phyloP scores from a whole-genome alignment of 208 protist species.

The Tritrichomonas foetus region DNA sequence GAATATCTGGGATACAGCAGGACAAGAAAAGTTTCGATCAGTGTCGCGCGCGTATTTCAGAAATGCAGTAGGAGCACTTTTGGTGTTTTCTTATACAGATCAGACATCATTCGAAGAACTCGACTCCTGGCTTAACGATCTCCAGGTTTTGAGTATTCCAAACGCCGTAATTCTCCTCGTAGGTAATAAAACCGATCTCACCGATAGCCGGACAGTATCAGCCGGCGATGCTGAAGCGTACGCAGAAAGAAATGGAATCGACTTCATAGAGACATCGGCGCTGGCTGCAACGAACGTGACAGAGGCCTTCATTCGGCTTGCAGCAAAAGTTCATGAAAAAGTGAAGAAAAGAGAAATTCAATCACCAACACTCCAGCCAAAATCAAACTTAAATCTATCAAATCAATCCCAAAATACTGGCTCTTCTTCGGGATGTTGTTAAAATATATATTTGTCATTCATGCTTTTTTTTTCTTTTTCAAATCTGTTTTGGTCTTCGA shows the following conservation, averaged over 20 bases:
- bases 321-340: background rate
- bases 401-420: too few relatives aligned
- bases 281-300: background rate
- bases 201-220: background rate
- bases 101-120: background rate
- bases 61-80: background rate
- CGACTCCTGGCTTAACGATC: background rate
- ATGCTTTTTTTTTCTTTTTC: too few relatives aligned
- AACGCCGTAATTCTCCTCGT: background rate
- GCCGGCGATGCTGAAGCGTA: background rate
- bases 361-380: too few relatives aligned
- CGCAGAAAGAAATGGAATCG: background rate
- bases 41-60: background rate
- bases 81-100: background rate
- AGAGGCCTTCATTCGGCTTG: background rate
- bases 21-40: background rate
- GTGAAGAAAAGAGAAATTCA: background rate
- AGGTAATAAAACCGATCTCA: background rate
- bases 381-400: too few relatives aligned
- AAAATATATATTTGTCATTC: too few relatives aligned
- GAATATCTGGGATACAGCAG: slow-evolving; percentile 16
- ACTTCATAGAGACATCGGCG: background rate
- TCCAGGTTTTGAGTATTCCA: too few relatives aligned
- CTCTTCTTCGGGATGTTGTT: too few relatives aligned
- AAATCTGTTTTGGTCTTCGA: too few relatives aligned